Evolutionary conservation across 495 filamentous ascomycete species (phyloP).

Genomic region (Rostrohypoxylon terebratum): DNA sequence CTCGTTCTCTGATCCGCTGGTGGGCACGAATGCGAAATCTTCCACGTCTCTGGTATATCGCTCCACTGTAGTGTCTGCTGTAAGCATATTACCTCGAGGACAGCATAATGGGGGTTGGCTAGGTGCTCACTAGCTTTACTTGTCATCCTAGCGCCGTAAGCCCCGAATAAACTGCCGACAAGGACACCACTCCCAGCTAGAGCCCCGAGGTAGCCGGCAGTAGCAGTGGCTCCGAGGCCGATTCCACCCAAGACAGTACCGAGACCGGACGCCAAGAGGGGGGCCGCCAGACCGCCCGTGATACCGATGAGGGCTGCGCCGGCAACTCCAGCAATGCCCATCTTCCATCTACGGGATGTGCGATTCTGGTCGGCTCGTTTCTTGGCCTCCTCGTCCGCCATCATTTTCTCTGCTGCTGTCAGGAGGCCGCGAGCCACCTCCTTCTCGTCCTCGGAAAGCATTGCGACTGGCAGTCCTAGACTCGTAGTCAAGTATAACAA

Average conservation of each 20-base stretch:
- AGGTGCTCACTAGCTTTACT: slow-evolving; percentile 59
- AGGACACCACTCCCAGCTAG: slow-evolving; percentile 81
- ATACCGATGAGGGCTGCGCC: slow-evolving; percentile 86
- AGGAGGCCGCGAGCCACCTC: slow-evolving; percentile 80
- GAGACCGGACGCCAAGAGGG: slow-evolving; percentile 85
- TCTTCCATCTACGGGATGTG: slow-evolving; percentile 78
- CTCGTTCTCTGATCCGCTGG: slow-evolving; percentile 57
- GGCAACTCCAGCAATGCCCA: slow-evolving; percentile 77
- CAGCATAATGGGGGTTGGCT: slow-evolving; percentile 51
- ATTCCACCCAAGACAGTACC: slow-evolving; percentile 85
- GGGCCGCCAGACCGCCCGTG: slow-evolving; percentile 85
- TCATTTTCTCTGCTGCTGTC: slow-evolving; percentile 77
- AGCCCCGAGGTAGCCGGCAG: slow-evolving; percentile 83
- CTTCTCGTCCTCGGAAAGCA: slow-evolving; percentile 78
- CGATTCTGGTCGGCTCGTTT: slow-evolving; percentile 76
- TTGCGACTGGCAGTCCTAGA: slow-evolving; percentile 70
- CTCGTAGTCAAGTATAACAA: slow-evolving; percentile 77
- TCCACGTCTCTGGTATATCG: slow-evolving; percentile 87
- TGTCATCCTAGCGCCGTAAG: slow-evolving; percentile 87
- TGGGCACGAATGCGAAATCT: slow-evolving; percentile 90
- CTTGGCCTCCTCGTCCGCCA: slow-evolving; percentile 73
- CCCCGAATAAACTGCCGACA: slow-evolving; percentile 89
- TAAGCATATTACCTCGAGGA: slow-evolving; percentile 43
- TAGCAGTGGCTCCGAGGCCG: slow-evolving; percentile 77
- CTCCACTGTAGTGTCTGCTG: slow-evolving; percentile 69